phyloP scores from a whole-genome alignment of 352 stramenopile genomes.

The Phytophthora pinifolia region DNA sequence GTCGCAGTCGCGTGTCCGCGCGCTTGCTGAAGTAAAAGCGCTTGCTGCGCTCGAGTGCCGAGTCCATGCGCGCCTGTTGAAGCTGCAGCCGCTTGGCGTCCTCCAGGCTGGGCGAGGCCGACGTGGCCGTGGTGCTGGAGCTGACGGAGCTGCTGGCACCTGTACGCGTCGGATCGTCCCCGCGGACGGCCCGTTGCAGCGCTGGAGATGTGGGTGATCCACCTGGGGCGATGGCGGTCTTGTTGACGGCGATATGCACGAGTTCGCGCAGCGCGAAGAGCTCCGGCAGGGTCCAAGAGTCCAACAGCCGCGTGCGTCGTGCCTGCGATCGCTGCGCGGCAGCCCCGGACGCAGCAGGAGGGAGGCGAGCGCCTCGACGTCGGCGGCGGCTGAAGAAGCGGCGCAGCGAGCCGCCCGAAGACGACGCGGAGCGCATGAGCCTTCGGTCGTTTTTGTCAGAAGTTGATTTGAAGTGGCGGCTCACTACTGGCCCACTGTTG shows the following conservation, averaged over 20 bases:
- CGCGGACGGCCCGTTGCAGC: conserved; percentile 5
- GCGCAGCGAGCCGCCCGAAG: conserved; percentile 20
- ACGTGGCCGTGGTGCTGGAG: conserved; percentile 27
- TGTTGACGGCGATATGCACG: conserved; percentile 42
- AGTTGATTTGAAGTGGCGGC: conserved; percentile 19
- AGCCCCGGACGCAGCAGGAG: not conserved
- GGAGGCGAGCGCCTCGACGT: conserved; percentile 5
- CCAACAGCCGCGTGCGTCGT: conserved; percentile 36
- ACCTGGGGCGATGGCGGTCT: conserved; percentile 17
- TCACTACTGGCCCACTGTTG: conserved; percentile 5
- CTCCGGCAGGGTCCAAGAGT: conserved; percentile 60
- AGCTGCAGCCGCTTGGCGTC: conserved; percentile 19
- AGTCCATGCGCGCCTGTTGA: conserved; percentile 31
- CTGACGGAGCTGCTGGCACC: conserved; percentile 27
- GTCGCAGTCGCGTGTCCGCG: conserved; percentile 43
- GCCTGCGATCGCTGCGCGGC: conserved; percentile 22
- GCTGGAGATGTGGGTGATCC: conserved; percentile 7
- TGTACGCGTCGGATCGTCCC: conserved; percentile 10
- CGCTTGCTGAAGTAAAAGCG: conserved; percentile 46
- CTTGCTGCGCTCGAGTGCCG: conserved; percentile 28
- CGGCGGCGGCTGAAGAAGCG: conserved; percentile 33
- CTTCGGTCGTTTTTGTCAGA: conserved; percentile 9
- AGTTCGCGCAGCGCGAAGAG: conserved; percentile 58
- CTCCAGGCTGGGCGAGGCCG: conserved; percentile 18
- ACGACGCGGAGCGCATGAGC: conserved; percentile 20